phyloP scores from a whole-genome alignment of 805 yeast genomes.

The Sugiyamaella americana region DNA sequence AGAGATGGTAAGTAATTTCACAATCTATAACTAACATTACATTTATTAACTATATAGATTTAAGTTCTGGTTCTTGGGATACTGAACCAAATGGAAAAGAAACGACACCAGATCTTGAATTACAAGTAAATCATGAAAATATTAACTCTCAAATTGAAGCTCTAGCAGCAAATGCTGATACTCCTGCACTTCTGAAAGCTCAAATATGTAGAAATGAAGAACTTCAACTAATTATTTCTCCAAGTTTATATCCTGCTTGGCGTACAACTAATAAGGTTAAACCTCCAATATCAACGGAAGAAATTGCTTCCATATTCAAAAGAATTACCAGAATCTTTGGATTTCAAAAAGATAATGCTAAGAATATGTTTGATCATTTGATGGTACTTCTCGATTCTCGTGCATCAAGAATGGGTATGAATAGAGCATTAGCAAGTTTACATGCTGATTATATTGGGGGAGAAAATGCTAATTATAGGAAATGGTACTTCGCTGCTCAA shows the following conservation, averaged over 20 bases:
- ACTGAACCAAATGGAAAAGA: no score
- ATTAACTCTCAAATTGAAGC: neutral
- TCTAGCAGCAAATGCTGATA: neutral
- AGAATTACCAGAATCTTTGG: constrained; percentile 54
- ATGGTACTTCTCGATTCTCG: constrained; percentile 61
- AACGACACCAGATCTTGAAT: no score
- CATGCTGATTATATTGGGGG: constrained; percentile 79
- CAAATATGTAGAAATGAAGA: neutral
- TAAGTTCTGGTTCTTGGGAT: no score
- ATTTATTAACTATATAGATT: no score
- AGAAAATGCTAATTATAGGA: constrained; percentile 55
- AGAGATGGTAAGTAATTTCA: no score
- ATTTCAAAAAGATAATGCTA: constrained; percentile 59
- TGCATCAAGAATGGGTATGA: constrained; percentile 57
- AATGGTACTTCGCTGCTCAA: constrained; percentile 73
- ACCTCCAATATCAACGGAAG: constrained; percentile 18
- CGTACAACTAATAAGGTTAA: neutral
- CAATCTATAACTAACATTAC: no score
- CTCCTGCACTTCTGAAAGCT: neutral
- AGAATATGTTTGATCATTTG: constrained; percentile 61
- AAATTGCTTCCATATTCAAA: constrained; percentile 52
- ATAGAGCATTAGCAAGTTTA: constrained; percentile 48
- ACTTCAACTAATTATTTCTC: neutral
- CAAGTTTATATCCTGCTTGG: neutral
- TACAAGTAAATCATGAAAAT: neutral